Percentiles rank a stretch among this genome's conserved stretches.
phyloP scores from a whole-genome alignment of 495 filamentous ascomycete species.

The Xylaria acuta region DNA sequence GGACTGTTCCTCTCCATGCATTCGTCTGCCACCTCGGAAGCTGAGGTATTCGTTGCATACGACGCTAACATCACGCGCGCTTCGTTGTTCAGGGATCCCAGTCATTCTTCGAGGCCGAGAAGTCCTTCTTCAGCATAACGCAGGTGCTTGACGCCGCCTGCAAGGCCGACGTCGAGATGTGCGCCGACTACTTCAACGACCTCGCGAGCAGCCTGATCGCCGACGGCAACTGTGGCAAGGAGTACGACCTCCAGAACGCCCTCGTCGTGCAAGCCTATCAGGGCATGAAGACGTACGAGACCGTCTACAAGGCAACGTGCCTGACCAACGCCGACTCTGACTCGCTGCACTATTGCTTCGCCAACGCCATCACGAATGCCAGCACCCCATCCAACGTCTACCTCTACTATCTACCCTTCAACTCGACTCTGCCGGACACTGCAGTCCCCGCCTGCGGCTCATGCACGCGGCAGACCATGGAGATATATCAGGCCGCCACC shows the following conservation, averaged over 20 bases:
- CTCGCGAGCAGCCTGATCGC: conserved; percentile 66
- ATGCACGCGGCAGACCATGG: conserved; percentile 76
- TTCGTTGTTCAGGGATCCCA: conserved; percentile 46
- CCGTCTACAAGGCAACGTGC: conserved; percentile 81
- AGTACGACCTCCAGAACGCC: conserved; percentile 69
- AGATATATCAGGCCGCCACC: conserved; percentile 66
- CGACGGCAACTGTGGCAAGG: conserved; percentile 68
- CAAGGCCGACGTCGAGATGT: conserved; percentile 63
- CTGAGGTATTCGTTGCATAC: neutral
- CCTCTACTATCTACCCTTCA: conserved; percentile 84
- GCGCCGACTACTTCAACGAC: conserved; percentile 62
- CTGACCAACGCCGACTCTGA: conserved; percentile 57
- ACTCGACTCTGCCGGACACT: conserved; percentile 66
- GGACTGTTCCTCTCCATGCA: neutral
- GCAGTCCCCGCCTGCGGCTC: conserved; percentile 69
- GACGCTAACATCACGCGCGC: neutral
- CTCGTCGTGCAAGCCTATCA: conserved; percentile 75
- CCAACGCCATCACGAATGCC: conserved; percentile 79
- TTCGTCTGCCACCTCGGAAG: neutral
- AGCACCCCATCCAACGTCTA: conserved; percentile 71
- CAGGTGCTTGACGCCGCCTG: conserved; percentile 76
- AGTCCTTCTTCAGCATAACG: conserved; percentile 68
- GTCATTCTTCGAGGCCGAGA: conserved; percentile 77
- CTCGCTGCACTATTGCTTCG: conserved; percentile 72
- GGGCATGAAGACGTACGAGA: conserved; percentile 73